phyloP scores from a whole-genome alignment of 352 stramenopile genomes.

The Halophytophthora batemanensis region DNA sequence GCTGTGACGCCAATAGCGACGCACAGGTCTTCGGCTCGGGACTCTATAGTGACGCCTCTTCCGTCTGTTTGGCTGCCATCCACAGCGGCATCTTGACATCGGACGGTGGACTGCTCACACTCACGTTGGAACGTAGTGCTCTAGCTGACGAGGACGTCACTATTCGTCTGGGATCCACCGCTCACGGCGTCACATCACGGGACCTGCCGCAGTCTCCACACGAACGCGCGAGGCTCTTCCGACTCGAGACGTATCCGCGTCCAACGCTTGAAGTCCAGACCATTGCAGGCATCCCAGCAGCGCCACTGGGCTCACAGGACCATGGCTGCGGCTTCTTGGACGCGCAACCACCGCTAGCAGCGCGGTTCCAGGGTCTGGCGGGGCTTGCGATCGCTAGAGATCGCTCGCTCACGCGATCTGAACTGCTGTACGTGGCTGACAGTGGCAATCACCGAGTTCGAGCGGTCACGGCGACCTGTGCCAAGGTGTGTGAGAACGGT shows the following conservation, averaged over 20 bases:
- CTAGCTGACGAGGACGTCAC: conserved; percentile 7
- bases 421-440: conserved; percentile 89
- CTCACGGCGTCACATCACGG: conserved; percentile 59
- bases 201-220: conserved; percentile 30
- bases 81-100: conserved; percentile 70
- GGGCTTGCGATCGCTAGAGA: conserved; percentile 21
- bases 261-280: conserved; percentile 86
- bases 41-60: conserved; percentile 87
- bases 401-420: conserved; percentile 39
- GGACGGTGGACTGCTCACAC: conserved; percentile 58
- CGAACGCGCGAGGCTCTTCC: conserved; percentile 56
- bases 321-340: conserved; percentile 87
- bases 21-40: conserved; percentile 54
- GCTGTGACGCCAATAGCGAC: conserved; percentile 32
- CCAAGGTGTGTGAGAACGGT: conserved; percentile 94
- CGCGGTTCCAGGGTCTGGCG: conserved; percentile 55
- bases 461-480: conserved; percentile 87
- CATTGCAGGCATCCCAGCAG: conserved; percentile 85
- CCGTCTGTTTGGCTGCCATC: conserved; percentile 90
- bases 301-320: conserved; percentile 74
- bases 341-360: conserved; percentile 76
- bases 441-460: conserved; percentile 93
- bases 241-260: conserved; percentile 36
- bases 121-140: conserved; percentile 60
- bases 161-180: conserved; percentile 29